Base-by-base conservation (phyloP, 495 filamentous ascomycete genomes). In the Penicillium antarcticum region DNA sequence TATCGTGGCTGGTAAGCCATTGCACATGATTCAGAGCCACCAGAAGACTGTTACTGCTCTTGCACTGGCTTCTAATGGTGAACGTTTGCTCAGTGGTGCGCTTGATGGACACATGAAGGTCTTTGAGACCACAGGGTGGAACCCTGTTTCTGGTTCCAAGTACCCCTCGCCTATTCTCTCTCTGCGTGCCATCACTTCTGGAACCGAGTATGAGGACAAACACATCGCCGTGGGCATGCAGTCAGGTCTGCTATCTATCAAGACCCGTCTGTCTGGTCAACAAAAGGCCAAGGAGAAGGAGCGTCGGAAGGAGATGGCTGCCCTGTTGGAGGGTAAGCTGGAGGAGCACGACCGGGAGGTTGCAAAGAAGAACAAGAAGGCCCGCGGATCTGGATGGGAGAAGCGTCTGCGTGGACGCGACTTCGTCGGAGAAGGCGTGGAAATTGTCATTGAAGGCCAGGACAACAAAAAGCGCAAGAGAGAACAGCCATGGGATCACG, bases 71-170 rank as follows among this genome's bases (percentile, higher is more conserved):
- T 89, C 87, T 24, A 84, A 88, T 56, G 83, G 85, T 14, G 82
- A 83, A 42, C 80, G 95, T 38, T 75, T 99, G 41, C 80, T 99
- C 51, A 89, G 82, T 63, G 95, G 90, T 66, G 87, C 84, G 13
- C 75, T 99, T 29, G 94, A 99, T 67, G 95, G 95, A 12, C 94
- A 97, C 64, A 80, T 99, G 69, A 99, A 99, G 73, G 80, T 97
- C 33, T 96, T 92, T 55, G 92, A 97, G 70, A 94, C 91, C 1
- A 81, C 82, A 0, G 81, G 77, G 23, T 99, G 95, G 95, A 92
- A 95, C 62, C 84, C 97, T 5, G 91, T 96, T 4, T 84, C 88
- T 23, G 92, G 90, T 32, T 84, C 87, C 43, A 97, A 97, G 67
- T 99, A 97, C 71, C 85, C 89, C 0, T 84, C 87, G 0, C 94